These are phyloP conservation scores for Lonicera japonica DNA, from an alignment of 129 eudicot genomes.

Conservation along the genomic window DNA sequence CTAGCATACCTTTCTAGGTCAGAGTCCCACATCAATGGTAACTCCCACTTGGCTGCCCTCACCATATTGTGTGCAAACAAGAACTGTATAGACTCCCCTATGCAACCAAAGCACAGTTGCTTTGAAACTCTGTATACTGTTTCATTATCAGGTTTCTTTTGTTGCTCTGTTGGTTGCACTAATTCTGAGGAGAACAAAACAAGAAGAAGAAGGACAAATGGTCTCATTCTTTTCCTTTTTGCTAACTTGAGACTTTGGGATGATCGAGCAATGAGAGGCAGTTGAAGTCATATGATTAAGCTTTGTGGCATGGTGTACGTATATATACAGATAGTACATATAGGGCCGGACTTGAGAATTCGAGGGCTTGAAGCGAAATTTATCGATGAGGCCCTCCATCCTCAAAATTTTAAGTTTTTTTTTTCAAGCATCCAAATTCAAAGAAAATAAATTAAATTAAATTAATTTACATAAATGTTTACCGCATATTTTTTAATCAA, in stretches of 20 bases:
- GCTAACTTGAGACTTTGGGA: conserved; percentile 10
- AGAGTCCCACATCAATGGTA: conserved; percentile 60
- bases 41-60: conserved; percentile 65
- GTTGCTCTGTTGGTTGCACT: conserved; percentile 2
- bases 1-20: conserved; percentile 49
- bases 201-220: conserved; percentile 15
- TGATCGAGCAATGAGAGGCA: not conserved
- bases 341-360: too few relatives aligned
- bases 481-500: too few relatives aligned
- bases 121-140: conserved; percentile 52
- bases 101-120: conserved; percentile 62
- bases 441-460: too few relatives aligned
- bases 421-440: too few relatives aligned
- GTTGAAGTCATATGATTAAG: not conserved
- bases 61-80: conserved; percentile 57
- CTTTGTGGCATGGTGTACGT: not conserved
- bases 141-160: conserved; percentile 35
- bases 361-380: too few relatives aligned
- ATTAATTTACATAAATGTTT: too few relatives aligned
- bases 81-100: conserved; percentile 54
- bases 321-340: not conserved
- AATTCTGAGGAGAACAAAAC: conserved; percentile 23
- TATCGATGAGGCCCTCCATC: too few relatives aligned
- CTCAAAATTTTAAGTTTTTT: too few relatives aligned
- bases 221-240: conserved; percentile 23